Evolutionary conservation across 495 filamentous ascomycete species (phyloP).

Genomic region (Cercophora sp.): DNA sequence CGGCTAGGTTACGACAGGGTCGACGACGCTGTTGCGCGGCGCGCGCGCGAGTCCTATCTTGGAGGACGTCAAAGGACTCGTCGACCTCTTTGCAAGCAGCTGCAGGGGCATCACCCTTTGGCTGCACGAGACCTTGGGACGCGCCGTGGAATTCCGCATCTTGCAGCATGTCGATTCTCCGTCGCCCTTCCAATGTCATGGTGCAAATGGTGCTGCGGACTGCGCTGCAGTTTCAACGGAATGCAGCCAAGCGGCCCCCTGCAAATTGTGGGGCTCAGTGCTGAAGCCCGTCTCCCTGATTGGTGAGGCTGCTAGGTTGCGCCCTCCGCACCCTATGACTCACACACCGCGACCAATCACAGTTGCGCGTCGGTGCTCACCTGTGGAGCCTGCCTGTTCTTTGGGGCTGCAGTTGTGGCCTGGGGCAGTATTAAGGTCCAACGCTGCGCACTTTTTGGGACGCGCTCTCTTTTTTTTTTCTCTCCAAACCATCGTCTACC

Average conservation of each 20-base stretch:
- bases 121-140: slow-evolving; percentile 3
- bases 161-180: background rate
- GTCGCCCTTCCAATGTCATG: background rate
- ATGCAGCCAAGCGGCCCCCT: no score
- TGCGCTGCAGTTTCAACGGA: background rate
- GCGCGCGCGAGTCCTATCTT: no score
- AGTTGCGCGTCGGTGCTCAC: no score
- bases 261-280: no score
- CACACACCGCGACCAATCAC: slow-evolving; percentile 26
- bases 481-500: slow-evolving; percentile 24
- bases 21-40: slow-evolving; percentile 19
- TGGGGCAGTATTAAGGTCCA: slow-evolving; percentile 29
- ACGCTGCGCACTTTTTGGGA: slow-evolving; percentile 19
- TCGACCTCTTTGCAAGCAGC: background rate
- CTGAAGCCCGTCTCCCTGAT: no score
- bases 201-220: background rate
- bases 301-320: no score
- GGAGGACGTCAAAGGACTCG: no score
- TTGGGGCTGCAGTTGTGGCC: no score
- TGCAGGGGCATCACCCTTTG: background rate
- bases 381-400: no score
- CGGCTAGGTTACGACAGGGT: background rate
- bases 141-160: slow-evolving; percentile 6
- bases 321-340: slow-evolving; percentile 19
- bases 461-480: slow-evolving; percentile 21